Conservation (phyloP, 2,329 filamentous ascomycete genomes). For the Cladosporium halotolerans region DNA sequence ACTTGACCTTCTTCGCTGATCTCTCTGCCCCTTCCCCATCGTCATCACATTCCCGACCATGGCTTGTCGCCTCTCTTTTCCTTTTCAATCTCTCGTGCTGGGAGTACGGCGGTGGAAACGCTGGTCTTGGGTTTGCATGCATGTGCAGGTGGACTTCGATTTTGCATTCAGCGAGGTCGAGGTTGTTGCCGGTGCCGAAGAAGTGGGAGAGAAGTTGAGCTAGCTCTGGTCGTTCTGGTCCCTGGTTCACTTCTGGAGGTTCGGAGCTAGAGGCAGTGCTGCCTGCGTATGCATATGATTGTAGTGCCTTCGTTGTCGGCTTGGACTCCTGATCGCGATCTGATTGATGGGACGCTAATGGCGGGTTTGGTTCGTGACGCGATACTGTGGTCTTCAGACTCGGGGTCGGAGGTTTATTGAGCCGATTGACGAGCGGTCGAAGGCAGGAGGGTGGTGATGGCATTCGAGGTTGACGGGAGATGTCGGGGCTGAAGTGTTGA, state of each 20-base stretch:
- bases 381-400: neutral
- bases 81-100: neutral
- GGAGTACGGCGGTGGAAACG: neutral
- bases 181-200: neutral
- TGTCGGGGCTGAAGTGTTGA: neutral
- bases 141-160: constrained; percentile 6
- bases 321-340: neutral
- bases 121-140: neutral
- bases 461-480: neutral
- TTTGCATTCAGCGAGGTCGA: neutral
- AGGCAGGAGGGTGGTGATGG: neutral
- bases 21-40: neutral
- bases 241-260: neutral
- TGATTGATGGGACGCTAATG: neutral
- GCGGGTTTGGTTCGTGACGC: too few relatives aligned
- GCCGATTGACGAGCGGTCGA: neutral
- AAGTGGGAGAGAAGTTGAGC: neutral
- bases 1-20: constrained; percentile 3
- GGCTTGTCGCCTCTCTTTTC: neutral
- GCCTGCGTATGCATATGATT: neutral
- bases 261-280: neutral
- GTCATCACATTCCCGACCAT: neutral
- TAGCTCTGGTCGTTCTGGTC: neutral
- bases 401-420: neutral
- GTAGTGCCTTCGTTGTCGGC: neutral